Evolutionary conservation across 805 yeast species (phyloP).

Genomic region (Scheffersomyces stipitis): DNA sequence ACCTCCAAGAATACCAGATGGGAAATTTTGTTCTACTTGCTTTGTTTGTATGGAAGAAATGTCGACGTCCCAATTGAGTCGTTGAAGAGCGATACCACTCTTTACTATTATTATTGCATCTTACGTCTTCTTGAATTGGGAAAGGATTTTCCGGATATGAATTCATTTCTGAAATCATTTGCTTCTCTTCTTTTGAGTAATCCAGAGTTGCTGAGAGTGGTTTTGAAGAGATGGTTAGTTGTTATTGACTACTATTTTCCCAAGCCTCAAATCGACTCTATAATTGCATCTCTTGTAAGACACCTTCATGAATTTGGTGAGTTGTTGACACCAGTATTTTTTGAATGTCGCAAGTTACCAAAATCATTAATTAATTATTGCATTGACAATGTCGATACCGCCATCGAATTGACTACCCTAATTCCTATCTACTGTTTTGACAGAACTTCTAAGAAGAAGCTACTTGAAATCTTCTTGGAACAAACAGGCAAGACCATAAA

Average conservation of each 20-base stretch:
- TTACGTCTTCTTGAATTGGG: constrained; percentile 54
- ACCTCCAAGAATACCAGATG: constrained; percentile 28
- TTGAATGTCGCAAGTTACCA: constrained; percentile 48
- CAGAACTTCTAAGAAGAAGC: constrained; percentile 32
- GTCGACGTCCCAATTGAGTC: no score
- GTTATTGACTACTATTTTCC: constrained; percentile 38
- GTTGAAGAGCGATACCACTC: constrained; percentile 1
- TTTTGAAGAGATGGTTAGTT: constrained; percentile 57
- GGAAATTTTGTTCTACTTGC: constrained; percentile 47
- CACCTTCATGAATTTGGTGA: constrained; percentile 26
- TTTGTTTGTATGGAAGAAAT: constrained; percentile 47
- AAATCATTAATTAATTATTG: constrained; percentile 20
- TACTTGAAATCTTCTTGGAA: no score
- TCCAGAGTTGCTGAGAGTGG: constrained; percentile 2
- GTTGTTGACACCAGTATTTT: no score
- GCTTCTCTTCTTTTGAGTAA: constrained; percentile 8
- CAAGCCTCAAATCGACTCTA: constrained; percentile 22
- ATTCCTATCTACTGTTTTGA: constrained; percentile 54
- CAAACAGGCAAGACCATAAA: no score
- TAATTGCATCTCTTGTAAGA: constrained; percentile 19
- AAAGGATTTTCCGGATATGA: constrained; percentile 9
- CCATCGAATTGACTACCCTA: constrained; percentile 8
- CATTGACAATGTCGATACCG: no score
- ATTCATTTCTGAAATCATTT: constrained; percentile 11
- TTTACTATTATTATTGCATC: constrained; percentile 32